Conservation (phyloP, 495 filamentous ascomycete genomes). For the Neurospora sp. region DNA sequence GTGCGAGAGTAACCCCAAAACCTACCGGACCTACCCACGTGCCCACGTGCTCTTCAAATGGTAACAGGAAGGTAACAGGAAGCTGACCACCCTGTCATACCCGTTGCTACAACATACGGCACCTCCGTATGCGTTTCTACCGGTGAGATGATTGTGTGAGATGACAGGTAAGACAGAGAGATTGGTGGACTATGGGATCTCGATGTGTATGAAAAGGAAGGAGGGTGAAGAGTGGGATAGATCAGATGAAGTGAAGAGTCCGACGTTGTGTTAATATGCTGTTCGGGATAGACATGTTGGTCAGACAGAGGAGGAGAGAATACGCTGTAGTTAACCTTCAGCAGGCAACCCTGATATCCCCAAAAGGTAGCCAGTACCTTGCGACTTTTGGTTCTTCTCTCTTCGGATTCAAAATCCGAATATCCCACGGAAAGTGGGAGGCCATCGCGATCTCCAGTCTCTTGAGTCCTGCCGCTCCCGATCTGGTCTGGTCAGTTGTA, state of each 20-base stretch:
- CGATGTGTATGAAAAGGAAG: neutral
- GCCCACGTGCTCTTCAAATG: neutral
- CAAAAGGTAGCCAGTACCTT: neutral
- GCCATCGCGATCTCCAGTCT: too few species aligned
- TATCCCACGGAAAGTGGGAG: neutral
- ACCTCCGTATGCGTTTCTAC: neutral
- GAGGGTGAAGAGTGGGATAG: neutral
- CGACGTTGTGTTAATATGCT: too few species aligned
- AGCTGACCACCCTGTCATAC: neutral
- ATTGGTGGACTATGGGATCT: neutral
- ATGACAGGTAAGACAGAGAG: neutral
- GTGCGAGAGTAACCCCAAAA: neutral
- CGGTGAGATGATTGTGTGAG: neutral
- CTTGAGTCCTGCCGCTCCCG: neutral
- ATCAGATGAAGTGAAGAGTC: too few species aligned
- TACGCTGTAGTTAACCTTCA: neutral
- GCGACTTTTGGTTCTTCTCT: neutral
- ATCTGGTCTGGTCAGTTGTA: neutral
- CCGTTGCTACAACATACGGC: neutral
- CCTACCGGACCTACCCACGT: neutral
- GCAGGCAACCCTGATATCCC: neutral
- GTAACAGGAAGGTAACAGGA: neutral
- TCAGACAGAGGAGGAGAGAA: too few species aligned
- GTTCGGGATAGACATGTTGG: too few species aligned
- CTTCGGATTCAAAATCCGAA: neutral